Percentiles rank a stretch among this genome's conserved stretches.
Conservation (phyloP, 2,329 filamentous ascomycete species). For the Gaeumannomyces tritici region DNA sequence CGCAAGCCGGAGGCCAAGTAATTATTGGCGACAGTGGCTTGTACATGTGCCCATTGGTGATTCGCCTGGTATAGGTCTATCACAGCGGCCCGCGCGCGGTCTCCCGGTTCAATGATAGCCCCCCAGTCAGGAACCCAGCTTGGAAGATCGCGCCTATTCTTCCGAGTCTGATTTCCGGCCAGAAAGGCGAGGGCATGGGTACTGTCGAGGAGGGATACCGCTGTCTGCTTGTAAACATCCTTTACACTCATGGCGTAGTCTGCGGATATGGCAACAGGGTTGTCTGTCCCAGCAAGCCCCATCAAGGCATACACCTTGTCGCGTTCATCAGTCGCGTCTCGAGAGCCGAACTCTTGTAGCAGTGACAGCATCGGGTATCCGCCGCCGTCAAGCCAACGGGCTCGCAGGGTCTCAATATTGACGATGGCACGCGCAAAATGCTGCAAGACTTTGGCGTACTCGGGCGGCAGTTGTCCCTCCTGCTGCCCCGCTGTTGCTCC, state of each 20-base stretch:
- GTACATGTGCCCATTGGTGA: neutral
- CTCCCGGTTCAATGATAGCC: conserved; percentile 3
- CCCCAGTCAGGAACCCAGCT: conserved; percentile 12
- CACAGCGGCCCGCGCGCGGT: neutral
- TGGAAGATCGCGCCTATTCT: conserved; percentile 5
- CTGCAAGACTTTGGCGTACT: conserved; percentile 5
- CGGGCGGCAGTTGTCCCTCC: conserved; percentile 2
- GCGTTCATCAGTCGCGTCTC: conserved; percentile 8
- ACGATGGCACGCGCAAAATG: conserved; percentile 3
- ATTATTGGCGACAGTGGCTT: neutral
- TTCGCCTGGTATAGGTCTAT: neutral
- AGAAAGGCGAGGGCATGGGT: neutral
- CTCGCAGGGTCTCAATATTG: conserved; percentile 4
- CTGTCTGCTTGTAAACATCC: neutral
- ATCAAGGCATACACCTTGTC: conserved; percentile 10
- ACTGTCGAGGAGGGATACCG: neutral
- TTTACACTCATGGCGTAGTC: neutral
- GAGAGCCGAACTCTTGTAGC: conserved; percentile 5
- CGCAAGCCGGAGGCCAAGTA: neutral
- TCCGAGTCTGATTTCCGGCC: conserved; percentile 6
- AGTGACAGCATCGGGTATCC: conserved; percentile 7
- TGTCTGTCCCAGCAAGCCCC: neutral
- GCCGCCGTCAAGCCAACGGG: neutral
- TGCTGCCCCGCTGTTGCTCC: too few relatives aligned
- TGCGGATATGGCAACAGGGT: neutral